Base-by-base conservation (phyloP, 176 grass and related monocot species). In the Carex kokanica region DNA sequence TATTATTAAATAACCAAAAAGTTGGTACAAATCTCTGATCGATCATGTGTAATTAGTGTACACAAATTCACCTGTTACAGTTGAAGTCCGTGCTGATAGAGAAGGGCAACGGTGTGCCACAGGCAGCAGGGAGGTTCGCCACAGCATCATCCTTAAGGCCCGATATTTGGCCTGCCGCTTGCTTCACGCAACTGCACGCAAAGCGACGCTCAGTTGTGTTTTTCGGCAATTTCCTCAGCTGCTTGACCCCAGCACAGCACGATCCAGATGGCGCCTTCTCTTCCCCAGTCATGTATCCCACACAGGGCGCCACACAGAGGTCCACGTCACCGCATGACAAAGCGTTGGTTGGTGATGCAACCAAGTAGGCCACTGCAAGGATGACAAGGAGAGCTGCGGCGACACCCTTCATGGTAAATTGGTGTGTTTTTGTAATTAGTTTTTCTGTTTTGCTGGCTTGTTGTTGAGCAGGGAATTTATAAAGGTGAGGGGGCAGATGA, bases 131-230 rank as follows among this genome's bases (percentile, higher is more conserved):
- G 80, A 94, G 92, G 55, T 81, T 58, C 1, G 45, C 64, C 43
- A 89, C 67, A 36, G 87, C 85, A 65, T 88, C 85, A 51, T 18
- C 25, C 60, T 79, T 70, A 60, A 94, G 85, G 3, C 60, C 73
- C 16, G 78, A 27, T 60, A 67, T 32, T 34, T 10, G 38, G 2
- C 83, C 65, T 25, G 89, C 87, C 65, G 83, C 89, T n/a, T 84
- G 61, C 83, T 91, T 91, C 43, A 94, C 24, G 75, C 92, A 91
- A 61, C 84, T 86, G 87, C 92, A 94, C 4, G 89, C 85, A 51
- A 89, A 54, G 12, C 89, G 73, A 66, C 80, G 59, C 61, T 94
- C 92, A 21, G 12, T 49, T 51, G 92, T 82, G 55, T 70, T 80
- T 10, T n/a, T 8, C 21, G 82, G 86, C 75, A 90, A 64, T 14